These are phyloP conservation scores for Meyerozyma elateridarum DNA, from an alignment of 1,139 yeast genomes.

Conservation along the genomic window DNA sequence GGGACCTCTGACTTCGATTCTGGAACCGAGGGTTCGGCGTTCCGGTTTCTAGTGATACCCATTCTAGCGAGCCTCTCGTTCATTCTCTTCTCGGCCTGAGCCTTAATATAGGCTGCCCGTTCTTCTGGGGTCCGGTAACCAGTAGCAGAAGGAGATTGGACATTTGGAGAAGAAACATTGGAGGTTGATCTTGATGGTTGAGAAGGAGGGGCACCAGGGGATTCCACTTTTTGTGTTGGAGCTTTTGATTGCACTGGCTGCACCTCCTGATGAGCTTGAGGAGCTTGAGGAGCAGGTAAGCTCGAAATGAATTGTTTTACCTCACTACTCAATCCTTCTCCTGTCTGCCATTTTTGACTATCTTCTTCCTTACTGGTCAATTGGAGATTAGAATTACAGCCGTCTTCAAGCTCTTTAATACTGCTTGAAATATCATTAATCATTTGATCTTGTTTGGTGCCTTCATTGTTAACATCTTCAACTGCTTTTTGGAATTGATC, in stretches of 20 bases:
- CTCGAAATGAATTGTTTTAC: conserved; percentile 62
- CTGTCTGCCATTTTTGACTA: conserved; percentile 77
- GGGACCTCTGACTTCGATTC: conserved; percentile 3
- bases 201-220: conserved; percentile 7
- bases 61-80: conserved; percentile 82
- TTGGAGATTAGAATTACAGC: conserved; percentile 46
- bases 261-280: background rate
- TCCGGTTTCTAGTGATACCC: conserved; percentile 54
- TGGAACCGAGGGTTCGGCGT: conserved; percentile 12
- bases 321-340: conserved; percentile 63
- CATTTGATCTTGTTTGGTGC: conserved; percentile 49
- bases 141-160: conserved; percentile 4
- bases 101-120: conserved; percentile 79
- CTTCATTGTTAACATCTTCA: conserved; percentile 51
- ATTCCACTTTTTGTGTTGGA: conserved; percentile 8
- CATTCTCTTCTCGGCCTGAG: conserved; percentile 89
- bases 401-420: conserved; percentile 65
- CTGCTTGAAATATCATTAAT: conserved; percentile 72
- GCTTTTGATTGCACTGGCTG: conserved; percentile 14
- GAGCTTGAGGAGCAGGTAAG: conserved; percentile 20
- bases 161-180: conserved; percentile 7
- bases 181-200: conserved; percentile 6
- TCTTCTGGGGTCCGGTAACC: conserved; percentile 49
- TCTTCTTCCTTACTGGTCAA: conserved; percentile 48
- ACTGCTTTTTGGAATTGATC: conserved; percentile 51